These are phyloP conservation scores for Arabis hirsuta DNA, from an alignment of 345 rosid species.

Conservation along the genomic window DNA sequence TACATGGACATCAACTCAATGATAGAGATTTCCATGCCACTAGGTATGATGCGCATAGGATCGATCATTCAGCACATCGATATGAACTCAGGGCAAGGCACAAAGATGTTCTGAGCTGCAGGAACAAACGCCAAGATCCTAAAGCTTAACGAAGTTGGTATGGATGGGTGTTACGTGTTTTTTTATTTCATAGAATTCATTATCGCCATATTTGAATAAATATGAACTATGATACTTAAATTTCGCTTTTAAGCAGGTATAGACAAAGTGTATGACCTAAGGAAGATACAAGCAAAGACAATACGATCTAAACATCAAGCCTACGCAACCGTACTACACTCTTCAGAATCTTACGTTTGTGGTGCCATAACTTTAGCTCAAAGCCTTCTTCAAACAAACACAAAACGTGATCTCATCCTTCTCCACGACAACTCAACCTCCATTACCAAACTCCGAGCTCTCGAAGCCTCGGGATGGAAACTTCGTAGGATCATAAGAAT, in stretches of 20 bases:
- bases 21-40: no score
- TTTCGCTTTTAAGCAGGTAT: slow-evolving; percentile 47
- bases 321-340: slow-evolving; percentile 88
- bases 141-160: no score
- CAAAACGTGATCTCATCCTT: slow-evolving; percentile 82
- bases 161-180: no score
- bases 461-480: slow-evolving; percentile 79
- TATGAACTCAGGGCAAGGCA: no score
- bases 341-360: slow-evolving; percentile 82
- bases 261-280: slow-evolving; percentile 63
- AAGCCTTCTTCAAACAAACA: slow-evolving; percentile 77
- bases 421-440: slow-evolving; percentile 83
- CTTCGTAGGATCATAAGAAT: slow-evolving; percentile 68
- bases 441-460: slow-evolving; percentile 58
- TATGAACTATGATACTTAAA: no score
- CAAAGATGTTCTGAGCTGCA: no score
- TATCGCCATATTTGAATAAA: no score
- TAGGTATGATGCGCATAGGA: no score
- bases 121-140: no score
- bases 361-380: slow-evolving; percentile 92
- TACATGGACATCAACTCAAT: no score
- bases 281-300: slow-evolving; percentile 56
- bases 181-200: no score
- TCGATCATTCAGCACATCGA: no score
- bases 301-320: slow-evolving; percentile 68